Evolutionary conservation across 2,329 filamentous ascomycete species (phyloP).

Genomic region (Onygenales sp.): DNA sequence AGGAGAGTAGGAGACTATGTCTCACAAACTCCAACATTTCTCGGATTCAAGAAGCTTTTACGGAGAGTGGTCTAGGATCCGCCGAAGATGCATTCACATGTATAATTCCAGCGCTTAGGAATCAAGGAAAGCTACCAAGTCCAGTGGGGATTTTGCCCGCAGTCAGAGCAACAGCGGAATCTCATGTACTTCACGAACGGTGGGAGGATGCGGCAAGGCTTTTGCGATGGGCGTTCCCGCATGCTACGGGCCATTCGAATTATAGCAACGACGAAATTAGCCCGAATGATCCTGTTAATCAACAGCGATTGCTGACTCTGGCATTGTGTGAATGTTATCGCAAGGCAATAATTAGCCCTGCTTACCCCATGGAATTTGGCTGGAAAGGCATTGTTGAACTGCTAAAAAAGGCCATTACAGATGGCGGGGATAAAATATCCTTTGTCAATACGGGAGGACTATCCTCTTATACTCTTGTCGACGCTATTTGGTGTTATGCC

Average conservation of each 20-base stretch:
- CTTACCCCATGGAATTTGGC: background rate
- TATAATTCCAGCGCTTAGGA: slow-evolving; percentile 17
- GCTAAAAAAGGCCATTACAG: background rate
- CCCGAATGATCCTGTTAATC: background rate
- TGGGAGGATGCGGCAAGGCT: slow-evolving; percentile 5
- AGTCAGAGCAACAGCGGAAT: slow-evolving; percentile 3
- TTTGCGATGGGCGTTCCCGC: slow-evolving; percentile 4
- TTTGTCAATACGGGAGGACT: background rate
- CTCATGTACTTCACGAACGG: background rate
- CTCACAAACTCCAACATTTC: slow-evolving; percentile 11
- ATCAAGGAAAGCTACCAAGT: slow-evolving; percentile 5
- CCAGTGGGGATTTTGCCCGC: background rate
- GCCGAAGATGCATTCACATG: slow-evolving; percentile 24
- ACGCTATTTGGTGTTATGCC: slow-evolving; percentile 3
- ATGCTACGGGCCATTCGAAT: background rate
- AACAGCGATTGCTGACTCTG: slow-evolving; percentile 1
- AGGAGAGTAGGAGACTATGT: slow-evolving; percentile 9
- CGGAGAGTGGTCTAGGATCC: slow-evolving; percentile 15
- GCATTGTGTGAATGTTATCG: slow-evolving; percentile 7
- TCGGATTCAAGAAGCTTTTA: slow-evolving; percentile 20
- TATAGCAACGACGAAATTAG: background rate
- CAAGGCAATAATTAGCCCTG: background rate
- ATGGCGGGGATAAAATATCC: background rate
- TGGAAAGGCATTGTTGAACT: slow-evolving; percentile 3
- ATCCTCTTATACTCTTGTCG: background rate